Evolutionary conservation across 345 rosid species (phyloP), one percentile per base, ranked within the genome.

Genomic region (Salix suchowensis): DNA sequence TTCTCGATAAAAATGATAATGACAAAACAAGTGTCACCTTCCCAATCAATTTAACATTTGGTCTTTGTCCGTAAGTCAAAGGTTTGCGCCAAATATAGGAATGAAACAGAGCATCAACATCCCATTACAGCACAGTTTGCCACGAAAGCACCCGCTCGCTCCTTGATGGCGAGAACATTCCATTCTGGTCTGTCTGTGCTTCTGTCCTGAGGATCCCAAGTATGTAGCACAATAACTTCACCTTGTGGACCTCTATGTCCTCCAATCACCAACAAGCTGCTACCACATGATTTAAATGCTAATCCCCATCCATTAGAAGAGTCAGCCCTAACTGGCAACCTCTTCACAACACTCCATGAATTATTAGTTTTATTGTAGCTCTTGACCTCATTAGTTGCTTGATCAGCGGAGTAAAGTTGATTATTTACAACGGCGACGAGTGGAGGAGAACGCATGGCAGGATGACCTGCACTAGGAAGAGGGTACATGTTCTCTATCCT

Each of bases 81-180:
- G 62, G 64, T 65, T 74, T 74, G 71, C 60, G n/a, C 61, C 54
- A 10, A 26, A 54, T 15, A 67, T 24, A 62, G 60, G 37, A 50
- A 70, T 65, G 60, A 58, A 74, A 19, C 26, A 50, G 40, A 46
- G 64, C 68, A 82, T 66, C 10, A 92, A 73, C 95, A 89, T 70
- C 92, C 95, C 93, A 90, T 86, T 34, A 92, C 91, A 3, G 93
- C 97, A 81, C 97, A 92, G 87, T 92, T 92, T 88, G 85, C 91
- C 73, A 92, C 93, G 73, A 92, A 92, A 34, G 91, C 97, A 62
- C 97, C 95, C 37, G 78, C 91, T 73, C 87, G 86, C 79, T 92
- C 92, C 83, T 88, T 90, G 72, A 83, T 90, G 8, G 90, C 97
- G 24, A 89, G 80, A 78, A 92, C 92, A 86, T 89, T 89, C 97